Conservation (phyloP, 495 filamentous ascomycete species). For the Hypoxylon intermedium region DNA sequence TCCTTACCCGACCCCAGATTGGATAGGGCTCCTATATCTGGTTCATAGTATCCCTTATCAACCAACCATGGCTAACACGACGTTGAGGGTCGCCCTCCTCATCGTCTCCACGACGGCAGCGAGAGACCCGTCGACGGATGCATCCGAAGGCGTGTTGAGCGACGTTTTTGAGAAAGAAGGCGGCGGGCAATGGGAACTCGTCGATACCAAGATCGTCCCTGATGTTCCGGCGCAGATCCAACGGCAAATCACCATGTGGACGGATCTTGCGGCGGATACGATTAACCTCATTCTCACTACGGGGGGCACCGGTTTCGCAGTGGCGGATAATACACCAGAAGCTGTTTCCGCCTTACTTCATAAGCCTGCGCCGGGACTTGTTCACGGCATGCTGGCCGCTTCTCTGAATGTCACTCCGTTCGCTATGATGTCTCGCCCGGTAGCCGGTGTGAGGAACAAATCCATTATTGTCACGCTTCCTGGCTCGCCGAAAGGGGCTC, state of each 20-base stretch:
- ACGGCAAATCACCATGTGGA: slow-evolving; percentile 69
- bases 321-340: slow-evolving; percentile 89
- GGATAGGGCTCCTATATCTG: no score
- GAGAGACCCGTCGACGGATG: slow-evolving; percentile 80
- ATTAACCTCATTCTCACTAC: slow-evolving; percentile 84
- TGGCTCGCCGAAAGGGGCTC: slow-evolving; percentile 95
- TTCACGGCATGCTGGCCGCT: slow-evolving; percentile 91
- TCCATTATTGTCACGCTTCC: slow-evolving; percentile 90
- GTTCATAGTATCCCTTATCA: no score
- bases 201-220: slow-evolving; percentile 75
- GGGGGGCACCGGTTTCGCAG: slow-evolving; percentile 92
- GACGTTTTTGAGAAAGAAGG: slow-evolving; percentile 71
- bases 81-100: slow-evolving; percentile 74
- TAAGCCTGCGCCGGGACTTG: slow-evolving; percentile 85
- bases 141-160: slow-evolving; percentile 66
- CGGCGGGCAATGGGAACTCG: slow-evolving; percentile 69
- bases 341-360: slow-evolving; percentile 83
- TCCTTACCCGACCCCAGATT: no score
- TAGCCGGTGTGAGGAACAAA: slow-evolving; percentile 85
- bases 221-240: slow-evolving; percentile 81
- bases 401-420: slow-evolving; percentile 90
- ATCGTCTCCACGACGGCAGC: slow-evolving; percentile 94
- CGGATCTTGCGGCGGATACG: slow-evolving; percentile 64
- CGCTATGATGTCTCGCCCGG: slow-evolving; percentile 95
- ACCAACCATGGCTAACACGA: slow-evolving; percentile 42